Conservation (phyloP, 495 filamentous ascomycete species). For the Thermochaetoides thermophila region DNA sequence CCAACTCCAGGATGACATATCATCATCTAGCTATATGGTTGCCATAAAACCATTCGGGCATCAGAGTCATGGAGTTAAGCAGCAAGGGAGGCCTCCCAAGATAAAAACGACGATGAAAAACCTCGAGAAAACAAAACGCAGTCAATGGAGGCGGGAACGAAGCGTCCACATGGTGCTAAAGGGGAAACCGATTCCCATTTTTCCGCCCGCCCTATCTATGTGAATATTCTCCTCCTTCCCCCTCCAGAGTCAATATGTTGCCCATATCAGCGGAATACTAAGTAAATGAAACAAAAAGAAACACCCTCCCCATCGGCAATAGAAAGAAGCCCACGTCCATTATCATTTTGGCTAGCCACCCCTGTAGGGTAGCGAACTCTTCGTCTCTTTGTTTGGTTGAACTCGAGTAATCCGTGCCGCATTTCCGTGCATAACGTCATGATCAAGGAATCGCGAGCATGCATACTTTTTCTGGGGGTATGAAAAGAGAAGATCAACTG, state of each 20-base stretch:
- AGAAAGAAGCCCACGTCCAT: conserved; percentile 3
- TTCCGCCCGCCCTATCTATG: conserved; percentile 2
- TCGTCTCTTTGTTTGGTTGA: too few species aligned
- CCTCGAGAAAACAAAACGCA: too few species aligned
- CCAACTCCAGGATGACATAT: conserved; percentile 3
- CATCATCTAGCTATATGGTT: neutral
- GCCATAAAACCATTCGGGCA: neutral
- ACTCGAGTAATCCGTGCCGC: conserved; percentile 5
- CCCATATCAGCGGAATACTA: too few species aligned
- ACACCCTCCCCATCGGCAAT: conserved; percentile 4
- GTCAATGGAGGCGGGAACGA: too few species aligned
- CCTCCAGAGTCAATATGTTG: conserved; percentile 3
- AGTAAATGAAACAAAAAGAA: too few species aligned
- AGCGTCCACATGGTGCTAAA: neutral
- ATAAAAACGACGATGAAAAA: conserved; percentile 3
- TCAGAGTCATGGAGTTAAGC: neutral
- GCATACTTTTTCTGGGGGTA: conserved; percentile 4
- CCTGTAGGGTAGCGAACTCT: neutral
- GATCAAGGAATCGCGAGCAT: conserved; percentile 5
- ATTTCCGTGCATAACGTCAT: conserved; percentile 10
- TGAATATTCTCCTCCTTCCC: neutral
- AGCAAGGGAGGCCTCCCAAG: conserved; percentile 3
- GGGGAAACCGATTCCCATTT: conserved; percentile 1
- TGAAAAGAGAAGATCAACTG: conserved; percentile 1
- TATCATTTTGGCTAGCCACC: conserved; percentile 2